Base-by-base conservation (phyloP, 164 flowering plant genomes). In the Protea cynaroides region DNA sequence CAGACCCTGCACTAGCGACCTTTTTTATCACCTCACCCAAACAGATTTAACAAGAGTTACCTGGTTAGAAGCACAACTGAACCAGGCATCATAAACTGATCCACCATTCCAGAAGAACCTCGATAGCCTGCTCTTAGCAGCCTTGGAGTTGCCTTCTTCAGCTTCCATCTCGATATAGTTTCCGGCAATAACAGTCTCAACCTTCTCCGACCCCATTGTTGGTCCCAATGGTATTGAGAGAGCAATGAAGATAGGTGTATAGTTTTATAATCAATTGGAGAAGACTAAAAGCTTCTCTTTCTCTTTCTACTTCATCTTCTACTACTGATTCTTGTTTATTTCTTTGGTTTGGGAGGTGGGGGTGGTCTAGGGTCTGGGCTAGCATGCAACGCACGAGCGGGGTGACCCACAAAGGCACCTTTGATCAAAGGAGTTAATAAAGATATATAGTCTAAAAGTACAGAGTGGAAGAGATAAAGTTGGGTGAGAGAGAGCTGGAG, bases 91-190 rank as follows among this genome's bases (percentile, higher is more conserved):
- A 40, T 40, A 40, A 12, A 40, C 46, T 8, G 46, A 40, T 4
- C 46, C 46, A 40, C 46, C 46, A 40, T 40, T 6, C 46, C 46
- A 40, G 46, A 40, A 40, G 46, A 40, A 40, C 10, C 14, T 40
- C 1, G 46, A 40, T 40, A 40, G 14, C 14, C 14, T 40, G 46
- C 46, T 40, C 46, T 40, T 40, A 40, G 9, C 46, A 40, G 46
- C 46, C 46, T 40, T 40, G 14, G 46, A 40, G 46, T 40, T 40
- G 46, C 46, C 9, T 40, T 40, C 46, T 40, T 63, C 83, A 72
- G 83, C 74, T 44, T 86, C 88, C 92, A 86, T 86, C 71, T 86
- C 92, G 0, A 82, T 22, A 68, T 86, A 86, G 72, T 80, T 84
- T 22, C 90, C 90, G 1, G 92, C 88, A 5, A 86, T 65, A 7